These are phyloP conservation scores for Tricholoma bakamatsutake DNA, from an alignment of 768 basidiomycete species.

Conservation along the genomic window DNA sequence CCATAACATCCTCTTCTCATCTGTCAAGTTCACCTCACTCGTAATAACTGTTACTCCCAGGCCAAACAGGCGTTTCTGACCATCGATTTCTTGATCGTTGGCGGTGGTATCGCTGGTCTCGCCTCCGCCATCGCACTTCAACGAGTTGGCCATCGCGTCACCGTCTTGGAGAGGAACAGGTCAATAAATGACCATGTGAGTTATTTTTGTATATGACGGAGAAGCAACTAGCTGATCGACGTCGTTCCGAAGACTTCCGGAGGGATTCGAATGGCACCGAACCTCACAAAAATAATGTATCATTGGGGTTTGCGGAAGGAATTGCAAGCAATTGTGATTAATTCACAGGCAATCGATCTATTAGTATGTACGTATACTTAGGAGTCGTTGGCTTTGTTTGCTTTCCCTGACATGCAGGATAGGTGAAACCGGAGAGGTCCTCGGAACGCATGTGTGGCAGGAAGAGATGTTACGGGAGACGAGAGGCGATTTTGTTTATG, in stretches of 20 bases:
- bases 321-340: slow-evolving; percentile 10
- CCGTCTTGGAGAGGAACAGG: slow-evolving; percentile 39
- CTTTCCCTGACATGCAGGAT: background rate
- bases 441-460: slow-evolving; percentile 48
- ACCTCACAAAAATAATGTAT: slow-evolving; percentile 48
- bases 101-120: slow-evolving; percentile 46
- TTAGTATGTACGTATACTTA: slow-evolving; percentile 5
- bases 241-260: slow-evolving; percentile 14
- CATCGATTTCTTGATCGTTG: slow-evolving; percentile 31
- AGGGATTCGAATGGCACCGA: slow-evolving; percentile 38
- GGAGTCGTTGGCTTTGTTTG: background rate
- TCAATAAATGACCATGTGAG: slow-evolving; percentile 11
- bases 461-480: slow-evolving; percentile 44
- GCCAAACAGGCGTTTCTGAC: slow-evolving; percentile 18
- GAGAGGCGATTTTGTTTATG: slow-evolving; percentile 30
- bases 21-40: background rate
- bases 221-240: background rate
- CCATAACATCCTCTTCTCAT: background rate
- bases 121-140: slow-evolving; percentile 48
- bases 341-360: slow-evolving; percentile 19
- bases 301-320: slow-evolving; percentile 44
- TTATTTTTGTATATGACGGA: background rate
- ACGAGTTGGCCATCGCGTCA: slow-evolving; percentile 49
- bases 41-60: background rate
- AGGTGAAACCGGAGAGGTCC: slow-evolving; percentile 45